These are phyloP conservation scores for Pulveroboletus sp. DNA, from an alignment of 768 basidiomycete species.

Conservation along the genomic window DNA sequence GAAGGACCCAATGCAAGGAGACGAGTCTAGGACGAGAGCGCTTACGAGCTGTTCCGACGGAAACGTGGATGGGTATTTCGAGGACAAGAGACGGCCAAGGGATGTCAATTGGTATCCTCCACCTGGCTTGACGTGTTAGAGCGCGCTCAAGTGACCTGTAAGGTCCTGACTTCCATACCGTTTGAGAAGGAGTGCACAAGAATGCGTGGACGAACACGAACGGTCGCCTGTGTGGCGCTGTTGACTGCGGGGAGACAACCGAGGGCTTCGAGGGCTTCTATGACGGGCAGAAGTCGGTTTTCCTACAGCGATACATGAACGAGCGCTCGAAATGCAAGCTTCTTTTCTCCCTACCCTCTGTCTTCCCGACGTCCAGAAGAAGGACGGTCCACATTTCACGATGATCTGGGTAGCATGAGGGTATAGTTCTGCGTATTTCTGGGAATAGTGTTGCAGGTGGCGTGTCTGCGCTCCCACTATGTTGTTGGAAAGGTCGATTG, in stretches of 20 bases:
- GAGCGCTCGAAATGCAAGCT: not conserved
- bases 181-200: slow-evolving; percentile 30
- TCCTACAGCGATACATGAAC: slow-evolving; percentile 11
- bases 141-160: not conserved
- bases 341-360: slow-evolving; percentile 9
- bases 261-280: slow-evolving; percentile 21
- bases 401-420: slow-evolving; percentile 26
- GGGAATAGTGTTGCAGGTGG: slow-evolving; percentile 24
- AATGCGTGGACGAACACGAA: slow-evolving; percentile 14
- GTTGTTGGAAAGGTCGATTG: not conserved
- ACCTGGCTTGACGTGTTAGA: slow-evolving; percentile 11
- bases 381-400: slow-evolving; percentile 19
- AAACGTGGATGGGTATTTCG: slow-evolving; percentile 13
- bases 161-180: slow-evolving; percentile 9
- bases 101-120: slow-evolving; percentile 19
- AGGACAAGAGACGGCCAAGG: slow-evolving; percentile 16
- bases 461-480: slow-evolving; percentile 26
- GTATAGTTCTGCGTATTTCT: slow-evolving; percentile 22
- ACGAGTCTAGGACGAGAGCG: slow-evolving; percentile 22
- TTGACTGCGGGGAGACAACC: slow-evolving; percentile 15
- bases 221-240: not conserved
- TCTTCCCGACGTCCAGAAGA: slow-evolving; percentile 13
- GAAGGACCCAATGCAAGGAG: slow-evolving; percentile 13
- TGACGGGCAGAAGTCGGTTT: slow-evolving; percentile 18
- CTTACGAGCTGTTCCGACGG: slow-evolving; percentile 3